These are phyloP conservation scores for Botrytis byssoidea DNA, from an alignment of 2,329 filamentous ascomycete genomes.

Conservation along the genomic window DNA sequence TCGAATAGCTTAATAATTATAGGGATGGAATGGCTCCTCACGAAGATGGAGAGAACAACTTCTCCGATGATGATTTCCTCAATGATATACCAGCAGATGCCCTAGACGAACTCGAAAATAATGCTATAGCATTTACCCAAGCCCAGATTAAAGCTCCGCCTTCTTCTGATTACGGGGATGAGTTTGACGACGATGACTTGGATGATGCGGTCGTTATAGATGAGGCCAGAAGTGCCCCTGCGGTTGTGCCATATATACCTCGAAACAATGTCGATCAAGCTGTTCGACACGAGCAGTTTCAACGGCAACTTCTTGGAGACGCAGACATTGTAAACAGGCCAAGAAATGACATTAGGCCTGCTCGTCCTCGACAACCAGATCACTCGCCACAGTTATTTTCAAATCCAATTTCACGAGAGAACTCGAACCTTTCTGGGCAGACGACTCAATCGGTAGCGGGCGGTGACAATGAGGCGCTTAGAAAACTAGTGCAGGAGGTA, in stretches of 20 bases:
- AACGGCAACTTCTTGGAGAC: conserved; percentile 29
- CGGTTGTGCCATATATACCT: conserved; percentile 23
- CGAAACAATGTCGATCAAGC: conserved; percentile 25
- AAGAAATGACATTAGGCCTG: conserved; percentile 18
- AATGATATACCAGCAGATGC: conserved; percentile 58
- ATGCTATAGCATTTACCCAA: conserved; percentile 58
- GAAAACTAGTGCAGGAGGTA: conserved; percentile 36
- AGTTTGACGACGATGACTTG: conserved; percentile 43
- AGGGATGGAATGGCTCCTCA: conserved; percentile 40
- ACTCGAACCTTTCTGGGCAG: conserved; percentile 25
- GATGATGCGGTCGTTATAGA: conserved; percentile 55
- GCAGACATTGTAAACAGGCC: conserved; percentile 23
- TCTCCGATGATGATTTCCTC: conserved; percentile 64
- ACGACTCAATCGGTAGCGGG: conserved; percentile 23
- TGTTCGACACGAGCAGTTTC: conserved; percentile 31
- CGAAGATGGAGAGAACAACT: conserved; percentile 52
- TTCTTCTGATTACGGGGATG: conserved; percentile 42
- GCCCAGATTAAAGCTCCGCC: conserved; percentile 28
- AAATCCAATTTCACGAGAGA: conserved; percentile 22
- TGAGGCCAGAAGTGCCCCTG: conserved; percentile 34
- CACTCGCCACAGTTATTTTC: conserved; percentile 11
- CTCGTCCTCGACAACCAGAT: conserved; percentile 23
- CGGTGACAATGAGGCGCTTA: conserved; percentile 28
- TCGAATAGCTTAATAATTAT: conserved; percentile 34
- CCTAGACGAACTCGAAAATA: conserved; percentile 62